phyloP scores from a whole-genome alignment of 768 basidiomycete species.

The Asterophora parasitica region DNA sequence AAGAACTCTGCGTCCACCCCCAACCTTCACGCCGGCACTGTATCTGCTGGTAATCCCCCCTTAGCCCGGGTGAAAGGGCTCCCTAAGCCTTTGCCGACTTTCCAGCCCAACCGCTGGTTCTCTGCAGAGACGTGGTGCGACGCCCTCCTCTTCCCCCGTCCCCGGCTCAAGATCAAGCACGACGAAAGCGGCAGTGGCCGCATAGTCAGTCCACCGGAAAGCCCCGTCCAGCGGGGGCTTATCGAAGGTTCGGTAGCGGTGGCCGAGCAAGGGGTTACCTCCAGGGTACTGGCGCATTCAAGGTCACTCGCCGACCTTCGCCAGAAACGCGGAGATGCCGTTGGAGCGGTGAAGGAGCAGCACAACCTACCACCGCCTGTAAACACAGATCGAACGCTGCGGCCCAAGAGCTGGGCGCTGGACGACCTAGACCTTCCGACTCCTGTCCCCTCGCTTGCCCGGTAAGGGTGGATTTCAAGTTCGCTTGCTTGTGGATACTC shows the following conservation, averaged over 20 bases:
- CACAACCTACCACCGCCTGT: background rate
- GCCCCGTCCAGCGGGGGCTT: slow-evolving; percentile 30
- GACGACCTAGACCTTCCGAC: slow-evolving; percentile 57
- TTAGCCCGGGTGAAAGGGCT: background rate
- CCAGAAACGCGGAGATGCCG: background rate
- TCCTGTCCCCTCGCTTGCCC: slow-evolving; percentile 54
- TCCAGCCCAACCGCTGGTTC: slow-evolving; percentile 58
- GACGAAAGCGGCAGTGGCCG: slow-evolving; percentile 22
- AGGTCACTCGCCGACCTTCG: slow-evolving; percentile 37
- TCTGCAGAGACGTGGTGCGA: slow-evolving; percentile 81
- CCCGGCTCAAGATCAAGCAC: slow-evolving; percentile 56
- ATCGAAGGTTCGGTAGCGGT: slow-evolving; percentile 1
- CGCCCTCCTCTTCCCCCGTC: slow-evolving; percentile 70
- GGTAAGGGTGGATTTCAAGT: slow-evolving; percentile 29
- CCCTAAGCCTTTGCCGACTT: slow-evolving; percentile 9
- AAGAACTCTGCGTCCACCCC: slow-evolving; percentile 64
- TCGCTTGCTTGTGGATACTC: background rate
- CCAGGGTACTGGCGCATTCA: slow-evolving; percentile 48
- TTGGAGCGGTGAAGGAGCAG: background rate
- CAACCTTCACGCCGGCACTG: slow-evolving; percentile 39
- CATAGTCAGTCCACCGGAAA: slow-evolving; percentile 47
- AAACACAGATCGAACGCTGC: slow-evolving; percentile 18
- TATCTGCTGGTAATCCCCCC: background rate
- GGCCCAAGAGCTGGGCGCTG: slow-evolving; percentile 57
- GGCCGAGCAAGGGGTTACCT: slow-evolving; percentile 29